Evolutionary conservation across 208 protist species (phyloP).

Genomic region (Trypanosomatidae sp.): DNA sequence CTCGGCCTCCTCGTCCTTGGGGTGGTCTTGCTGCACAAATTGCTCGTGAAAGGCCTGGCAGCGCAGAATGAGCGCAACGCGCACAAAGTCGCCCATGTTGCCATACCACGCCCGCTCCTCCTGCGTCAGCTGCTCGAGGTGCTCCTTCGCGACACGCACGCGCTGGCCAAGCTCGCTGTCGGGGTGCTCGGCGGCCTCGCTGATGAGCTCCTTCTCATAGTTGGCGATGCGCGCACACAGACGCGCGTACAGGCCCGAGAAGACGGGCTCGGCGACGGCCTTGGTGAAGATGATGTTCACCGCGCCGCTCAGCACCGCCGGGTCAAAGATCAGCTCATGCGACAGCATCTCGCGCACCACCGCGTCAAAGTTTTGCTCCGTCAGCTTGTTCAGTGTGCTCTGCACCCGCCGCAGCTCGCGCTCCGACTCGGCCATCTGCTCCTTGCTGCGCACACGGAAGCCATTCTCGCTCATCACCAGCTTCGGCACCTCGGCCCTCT

Average conservation of each 20-base stretch:
- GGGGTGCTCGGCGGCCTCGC: slow-evolving; percentile 19
- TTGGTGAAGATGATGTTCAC: slow-evolving; percentile 82
- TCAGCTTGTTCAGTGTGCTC: slow-evolving; percentile 79
- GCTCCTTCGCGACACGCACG: slow-evolving; percentile 9
- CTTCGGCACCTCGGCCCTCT: slow-evolving; percentile 53
- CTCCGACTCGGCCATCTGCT: slow-evolving; percentile 56
- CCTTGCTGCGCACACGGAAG: slow-evolving; percentile 59
- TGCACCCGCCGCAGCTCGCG: slow-evolving; percentile 59
- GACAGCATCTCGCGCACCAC: slow-evolving; percentile 43
- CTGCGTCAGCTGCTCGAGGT: slow-evolving; percentile 6
- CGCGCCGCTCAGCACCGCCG: slow-evolving; percentile 35
- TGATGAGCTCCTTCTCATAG: slow-evolving; percentile 55
- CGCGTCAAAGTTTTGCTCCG: slow-evolving; percentile 70
- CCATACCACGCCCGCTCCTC: slow-evolving; percentile 6
- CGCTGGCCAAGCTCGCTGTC: slow-evolving; percentile 13
- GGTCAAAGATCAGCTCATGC: slow-evolving; percentile 57
- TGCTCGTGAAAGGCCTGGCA: slow-evolving; percentile 45
- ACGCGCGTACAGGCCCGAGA: slow-evolving; percentile 69
- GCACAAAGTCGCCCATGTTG: slow-evolving; percentile 15
- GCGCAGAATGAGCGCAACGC: slow-evolving; percentile 20
- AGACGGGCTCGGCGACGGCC: slow-evolving; percentile 80
- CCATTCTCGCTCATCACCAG: slow-evolving; percentile 74
- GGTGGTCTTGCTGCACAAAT: slow-evolving; percentile 20
- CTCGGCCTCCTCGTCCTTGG: slow-evolving; percentile 27
- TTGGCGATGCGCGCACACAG: slow-evolving; percentile 57